Base-by-base conservation (phyloP, 805 yeast species). In the Limtongia smithiae region DNA sequence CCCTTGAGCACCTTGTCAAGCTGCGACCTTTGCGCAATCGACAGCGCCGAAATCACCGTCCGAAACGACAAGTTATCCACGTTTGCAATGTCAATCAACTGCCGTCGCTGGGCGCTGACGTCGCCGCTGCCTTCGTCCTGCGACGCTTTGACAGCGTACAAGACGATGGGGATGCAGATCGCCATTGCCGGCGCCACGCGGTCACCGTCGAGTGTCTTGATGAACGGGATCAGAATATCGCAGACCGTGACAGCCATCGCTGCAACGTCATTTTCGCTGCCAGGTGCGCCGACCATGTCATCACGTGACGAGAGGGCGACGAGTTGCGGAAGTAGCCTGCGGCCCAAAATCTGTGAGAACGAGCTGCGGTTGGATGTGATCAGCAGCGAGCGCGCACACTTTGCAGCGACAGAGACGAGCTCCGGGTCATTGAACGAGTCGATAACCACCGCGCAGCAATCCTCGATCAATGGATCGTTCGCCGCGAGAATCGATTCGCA, bases 311-410 rank as follows among this genome's bases (percentile, higher is more conserved):
- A 59, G 28, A 62, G 50, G 0, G 68, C 52, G 0, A 80, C 66
- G 14, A 80, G 59, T 31, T 67, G 67, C 7, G 80, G 76, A 2
- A 84, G 64, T 25, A 79, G 61, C 14, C 66, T 66, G 47, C 72
- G 71, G 33, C 81, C 67, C 1, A 77, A 63, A 3, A 58, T 47
- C 3, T 69, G 65, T 6, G 74, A 68, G 3, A 71, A 64, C 3
- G 59, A 55, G 2, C 31, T 68, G 47, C 60, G 57, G 20, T 57
- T 48, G 32, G 69, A 61, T 35, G 69, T 71, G 7, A 67, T 61
- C 35, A 83, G 70, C 37, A 86, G 67, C 0, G 82, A 71, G 58
- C 75, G 82, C 43, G 83, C 70, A 14, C 93, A 82, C 55, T 82
- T 89, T 11, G 81, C 69, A 0, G 78, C 70, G 8, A 78, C 67